Conservation (phyloP, 83 land plant genomes). For the Diphasiastrum complanatum region DNA sequence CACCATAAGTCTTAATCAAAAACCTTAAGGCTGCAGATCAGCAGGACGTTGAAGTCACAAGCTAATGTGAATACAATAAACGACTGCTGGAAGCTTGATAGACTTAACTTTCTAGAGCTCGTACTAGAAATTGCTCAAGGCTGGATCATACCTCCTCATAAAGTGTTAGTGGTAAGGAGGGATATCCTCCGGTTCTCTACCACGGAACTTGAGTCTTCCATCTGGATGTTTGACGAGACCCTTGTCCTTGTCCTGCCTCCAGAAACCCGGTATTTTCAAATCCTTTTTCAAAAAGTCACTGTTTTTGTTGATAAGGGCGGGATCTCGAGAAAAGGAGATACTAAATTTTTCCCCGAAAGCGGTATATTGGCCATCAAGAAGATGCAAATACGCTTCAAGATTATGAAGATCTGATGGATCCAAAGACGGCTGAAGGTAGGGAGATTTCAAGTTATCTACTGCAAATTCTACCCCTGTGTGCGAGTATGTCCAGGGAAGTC, state of each 20-base stretch:
- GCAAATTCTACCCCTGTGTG: not conserved
- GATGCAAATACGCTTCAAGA: not conserved
- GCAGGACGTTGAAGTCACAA: too few relatives aligned
- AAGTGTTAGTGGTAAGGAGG: too few relatives aligned
- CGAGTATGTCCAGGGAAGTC: not conserved
- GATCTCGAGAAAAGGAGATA: not conserved
- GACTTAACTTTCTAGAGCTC: too few relatives aligned
- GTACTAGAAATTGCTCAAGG: too few relatives aligned
- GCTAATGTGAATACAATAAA: too few relatives aligned
- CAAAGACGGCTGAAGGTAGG: not conserved
- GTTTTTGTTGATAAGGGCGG: not conserved
- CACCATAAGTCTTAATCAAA: too few relatives aligned
- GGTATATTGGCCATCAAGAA: not conserved
- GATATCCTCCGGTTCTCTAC: too few relatives aligned
- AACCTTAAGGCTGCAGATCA: too few relatives aligned
- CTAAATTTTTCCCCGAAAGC: not conserved
- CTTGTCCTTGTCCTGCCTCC: not conserved
- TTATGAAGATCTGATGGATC: not conserved
- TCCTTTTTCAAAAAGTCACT: not conserved
- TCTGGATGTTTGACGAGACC: not conserved
- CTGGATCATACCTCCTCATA: too few relatives aligned
- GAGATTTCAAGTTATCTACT: not conserved
- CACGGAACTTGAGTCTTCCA: too few relatives aligned
- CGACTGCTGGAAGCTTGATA: too few relatives aligned
- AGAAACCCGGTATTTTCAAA: not conserved